A percentile compares a stretch with the other conserved stretches of the same genome.
Evolutionary conservation across 148 eudicot genomes (phyloP).

Genomic region (Diospyros lotus): DNA sequence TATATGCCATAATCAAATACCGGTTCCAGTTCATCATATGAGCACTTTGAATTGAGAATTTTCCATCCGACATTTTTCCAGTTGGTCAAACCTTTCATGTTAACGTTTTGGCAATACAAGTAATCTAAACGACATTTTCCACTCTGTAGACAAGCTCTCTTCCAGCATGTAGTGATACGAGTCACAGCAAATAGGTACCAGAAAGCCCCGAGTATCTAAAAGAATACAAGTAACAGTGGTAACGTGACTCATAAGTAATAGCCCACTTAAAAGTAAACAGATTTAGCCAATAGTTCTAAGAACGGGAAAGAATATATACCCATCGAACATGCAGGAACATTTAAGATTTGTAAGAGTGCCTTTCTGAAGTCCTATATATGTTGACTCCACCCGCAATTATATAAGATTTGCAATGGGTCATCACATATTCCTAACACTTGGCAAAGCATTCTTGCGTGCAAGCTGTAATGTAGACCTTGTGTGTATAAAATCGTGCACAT

Average conservation of each 20-base stretch:
- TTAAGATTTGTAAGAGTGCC: background rate
- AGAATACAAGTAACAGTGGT: conserved; percentile 2
- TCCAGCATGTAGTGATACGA: conserved; percentile 55
- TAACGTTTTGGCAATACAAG: conserved; percentile 40
- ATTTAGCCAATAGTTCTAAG: background rate
- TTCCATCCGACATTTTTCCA: conserved; percentile 32
- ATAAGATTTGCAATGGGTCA: background rate
- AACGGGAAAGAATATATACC: background rate
- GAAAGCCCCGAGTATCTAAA: conserved; percentile 60
- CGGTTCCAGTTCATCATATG: conserved; percentile 16
- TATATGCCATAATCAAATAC: conserved; percentile 55
- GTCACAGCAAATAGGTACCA: conserved; percentile 67
- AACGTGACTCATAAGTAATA: background rate
- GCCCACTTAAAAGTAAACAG: background rate
- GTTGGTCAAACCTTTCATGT: conserved; percentile 14
- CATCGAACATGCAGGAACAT: background rate
- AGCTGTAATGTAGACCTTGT: no score
- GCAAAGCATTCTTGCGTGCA: no score
- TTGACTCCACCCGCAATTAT: background rate
- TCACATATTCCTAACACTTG: background rate
- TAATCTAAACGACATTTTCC: conserved; percentile 23
- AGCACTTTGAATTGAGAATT: conserved; percentile 29
- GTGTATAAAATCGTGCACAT: no score
- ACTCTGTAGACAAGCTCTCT: conserved; percentile 30
- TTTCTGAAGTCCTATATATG: background rate